These are phyloP conservation scores for Penicillium brevicompactum DNA, from an alignment of 2,329 filamentous ascomycete species.

Conservation along the genomic window DNA sequence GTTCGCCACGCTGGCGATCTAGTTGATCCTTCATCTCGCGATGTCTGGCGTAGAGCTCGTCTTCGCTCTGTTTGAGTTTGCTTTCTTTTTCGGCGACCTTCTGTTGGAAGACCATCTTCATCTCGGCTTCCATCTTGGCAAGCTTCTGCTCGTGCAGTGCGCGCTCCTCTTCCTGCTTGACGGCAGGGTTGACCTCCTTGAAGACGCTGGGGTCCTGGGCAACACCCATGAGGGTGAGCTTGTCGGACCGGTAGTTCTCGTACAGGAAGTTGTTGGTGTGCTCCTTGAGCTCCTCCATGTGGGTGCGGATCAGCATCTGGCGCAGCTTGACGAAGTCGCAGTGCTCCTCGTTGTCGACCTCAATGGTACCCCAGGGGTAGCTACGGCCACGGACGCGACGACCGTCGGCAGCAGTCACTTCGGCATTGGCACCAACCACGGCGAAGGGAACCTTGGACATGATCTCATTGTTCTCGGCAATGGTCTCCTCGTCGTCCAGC, in stretches of 20 bases:
- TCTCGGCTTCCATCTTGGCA: constrained; percentile 99
- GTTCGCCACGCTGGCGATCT: constrained; percentile 87
- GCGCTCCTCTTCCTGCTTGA: constrained; percentile 99
- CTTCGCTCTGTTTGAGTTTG: constrained; percentile 99
- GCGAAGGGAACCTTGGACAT: constrained; percentile 99
- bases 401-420: constrained; percentile 87
- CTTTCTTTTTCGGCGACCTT: constrained; percentile 99
- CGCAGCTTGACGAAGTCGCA: constrained; percentile 99
- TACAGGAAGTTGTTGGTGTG: constrained; percentile 99
- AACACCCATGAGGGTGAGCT: constrained; percentile 97
- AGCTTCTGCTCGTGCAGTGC: constrained; percentile 99
- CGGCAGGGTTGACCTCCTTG: constrained; percentile 99
- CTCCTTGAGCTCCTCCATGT: constrained; percentile 99
- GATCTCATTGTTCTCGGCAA: constrained; percentile 99
- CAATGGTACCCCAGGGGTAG: constrained; percentile 98
- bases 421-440: constrained; percentile 93
- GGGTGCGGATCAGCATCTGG: constrained; percentile 99
- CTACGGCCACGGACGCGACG: constrained; percentile 93
- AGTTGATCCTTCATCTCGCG: constrained; percentile 99
- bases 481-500: constrained; percentile 98
- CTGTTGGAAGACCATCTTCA: constrained; percentile 99
- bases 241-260: constrained; percentile 99
- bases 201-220: constrained; percentile 98
- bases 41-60: constrained; percentile 96
- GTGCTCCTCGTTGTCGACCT: constrained; percentile 99